These are phyloP conservation scores for Cucumis cinereus DNA, from an alignment of 306 rosid genomes.

Conservation along the genomic window DNA sequence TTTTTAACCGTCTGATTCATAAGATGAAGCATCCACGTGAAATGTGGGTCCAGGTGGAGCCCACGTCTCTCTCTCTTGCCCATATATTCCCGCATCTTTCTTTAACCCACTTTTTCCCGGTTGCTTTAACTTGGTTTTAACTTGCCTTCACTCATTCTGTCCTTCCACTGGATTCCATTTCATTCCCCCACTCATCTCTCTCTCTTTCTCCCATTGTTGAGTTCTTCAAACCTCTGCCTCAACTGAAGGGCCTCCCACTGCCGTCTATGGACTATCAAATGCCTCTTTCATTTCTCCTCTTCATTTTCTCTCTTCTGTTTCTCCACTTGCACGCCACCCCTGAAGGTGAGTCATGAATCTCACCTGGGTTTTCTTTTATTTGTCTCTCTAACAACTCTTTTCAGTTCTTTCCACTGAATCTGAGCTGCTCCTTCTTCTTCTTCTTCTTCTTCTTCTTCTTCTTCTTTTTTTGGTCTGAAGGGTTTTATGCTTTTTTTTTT, in stretches of 20 bases:
- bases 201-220: conserved; percentile 29
- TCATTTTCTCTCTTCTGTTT: conserved; percentile 30
- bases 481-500: not conserved
- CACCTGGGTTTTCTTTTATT: not conserved
- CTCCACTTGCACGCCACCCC: conserved; percentile 22
- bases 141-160: conserved; percentile 18
- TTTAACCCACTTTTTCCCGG: conserved; percentile 18
- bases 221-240: not conserved
- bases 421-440: not conserved
- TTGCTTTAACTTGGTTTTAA: conserved; percentile 21
- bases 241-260: not conserved
- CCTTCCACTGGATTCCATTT: not conserved
- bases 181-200: not conserved
- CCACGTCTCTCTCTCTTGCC: not conserved
- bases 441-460: not conserved
- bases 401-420: not conserved
- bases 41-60: conserved; percentile 11
- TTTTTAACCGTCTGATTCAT: conserved; percentile 43
- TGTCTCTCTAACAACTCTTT: not conserved
- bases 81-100: conserved; percentile 30
- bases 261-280: conserved; percentile 19
- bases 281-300: conserved; percentile 43
- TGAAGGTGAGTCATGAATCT: conserved; percentile 35
- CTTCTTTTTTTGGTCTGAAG: not conserved
- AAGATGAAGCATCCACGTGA: conserved; percentile 55